These are phyloP conservation scores for Naganishia cerealis DNA, from an alignment of 1,284 basidiomycete genomes.

Conservation along the genomic window DNA sequence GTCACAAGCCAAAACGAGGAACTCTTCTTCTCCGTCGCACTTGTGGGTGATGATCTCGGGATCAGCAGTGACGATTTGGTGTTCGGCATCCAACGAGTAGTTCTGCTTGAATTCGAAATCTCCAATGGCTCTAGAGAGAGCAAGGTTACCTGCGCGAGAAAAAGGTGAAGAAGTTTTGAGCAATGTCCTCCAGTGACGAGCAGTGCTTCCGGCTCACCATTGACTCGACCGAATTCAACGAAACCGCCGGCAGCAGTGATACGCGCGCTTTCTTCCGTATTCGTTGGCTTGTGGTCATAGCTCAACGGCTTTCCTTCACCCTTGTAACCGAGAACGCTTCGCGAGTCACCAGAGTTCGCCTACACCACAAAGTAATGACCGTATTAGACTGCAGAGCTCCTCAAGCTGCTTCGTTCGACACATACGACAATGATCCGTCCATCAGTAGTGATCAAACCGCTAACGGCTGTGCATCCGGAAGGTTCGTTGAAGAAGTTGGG, in stretches of 20 bases:
- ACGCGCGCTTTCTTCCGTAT: conserved; percentile 82
- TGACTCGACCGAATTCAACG: conserved; percentile 95
- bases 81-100: conserved; percentile 72
- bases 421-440: conserved; percentile 74
- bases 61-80: conserved; percentile 92
- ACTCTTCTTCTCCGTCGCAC: conserved; percentile 86
- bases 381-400: neutral
- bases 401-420: conserved; percentile 46
- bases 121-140: conserved; percentile 89
- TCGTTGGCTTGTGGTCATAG: conserved; percentile 93
- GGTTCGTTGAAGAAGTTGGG: conserved; percentile 84
- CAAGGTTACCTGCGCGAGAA: conserved; percentile 75
- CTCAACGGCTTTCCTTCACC: conserved; percentile 86
- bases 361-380: conserved; percentile 46
- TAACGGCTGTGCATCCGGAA: conserved; percentile 95
- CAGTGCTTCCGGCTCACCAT: conserved; percentile 65
- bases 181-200: neutral
- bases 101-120: conserved; percentile 99
- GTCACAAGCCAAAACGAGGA: conserved; percentile 93
- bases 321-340: conserved; percentile 82
- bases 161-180: conserved; percentile 3
- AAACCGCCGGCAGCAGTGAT: conserved; percentile 94
- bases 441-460: conserved; percentile 75
- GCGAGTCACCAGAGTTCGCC: conserved; percentile 98
- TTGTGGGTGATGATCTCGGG: conserved; percentile 85